phyloP scores from a whole-genome alignment of 768 basidiomycete genomes.

The Phlebiopsis flavidoalba region DNA sequence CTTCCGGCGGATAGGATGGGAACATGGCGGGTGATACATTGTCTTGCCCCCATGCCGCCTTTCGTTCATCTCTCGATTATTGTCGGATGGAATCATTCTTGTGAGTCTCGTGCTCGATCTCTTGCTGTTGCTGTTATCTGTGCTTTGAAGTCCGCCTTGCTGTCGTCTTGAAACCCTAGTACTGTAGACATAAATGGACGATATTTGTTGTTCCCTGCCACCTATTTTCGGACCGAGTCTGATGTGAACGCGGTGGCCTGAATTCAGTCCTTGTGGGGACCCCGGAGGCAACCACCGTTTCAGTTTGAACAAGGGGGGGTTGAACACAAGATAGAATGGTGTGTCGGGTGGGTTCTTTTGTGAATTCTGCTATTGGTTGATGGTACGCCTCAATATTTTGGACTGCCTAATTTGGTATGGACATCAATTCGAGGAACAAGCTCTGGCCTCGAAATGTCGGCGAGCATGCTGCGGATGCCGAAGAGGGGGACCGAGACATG shows the following conservation, averaged over 20 bases:
- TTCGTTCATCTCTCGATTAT: background rate
- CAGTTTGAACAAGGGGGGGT: background rate
- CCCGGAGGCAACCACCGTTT: background rate
- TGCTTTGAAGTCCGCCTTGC: background rate
- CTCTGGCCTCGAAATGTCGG: too few species aligned
- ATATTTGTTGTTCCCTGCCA: background rate
- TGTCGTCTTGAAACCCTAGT: background rate
- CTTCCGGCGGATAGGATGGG: background rate
- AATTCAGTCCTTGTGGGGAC: background rate
- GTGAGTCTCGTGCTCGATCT: background rate
- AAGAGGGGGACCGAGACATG: too few species aligned
- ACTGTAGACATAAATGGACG: background rate
- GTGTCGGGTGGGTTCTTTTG: too few species aligned
- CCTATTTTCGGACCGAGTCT: background rate
- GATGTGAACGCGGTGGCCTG: background rate
- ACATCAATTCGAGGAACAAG: too few species aligned
- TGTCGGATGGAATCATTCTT: background rate
- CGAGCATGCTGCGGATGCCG: too few species aligned
- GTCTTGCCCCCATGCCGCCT: background rate
- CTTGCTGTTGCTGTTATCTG: background rate
- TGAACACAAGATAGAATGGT: too few species aligned
- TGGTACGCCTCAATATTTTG: too few species aligned
- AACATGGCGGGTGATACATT: background rate
- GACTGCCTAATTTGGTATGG: too few species aligned
- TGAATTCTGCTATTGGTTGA: too few species aligned